phyloP scores from a whole-genome alignment of 2,329 filamentous ascomycete species.

The Orbilia javanica region DNA sequence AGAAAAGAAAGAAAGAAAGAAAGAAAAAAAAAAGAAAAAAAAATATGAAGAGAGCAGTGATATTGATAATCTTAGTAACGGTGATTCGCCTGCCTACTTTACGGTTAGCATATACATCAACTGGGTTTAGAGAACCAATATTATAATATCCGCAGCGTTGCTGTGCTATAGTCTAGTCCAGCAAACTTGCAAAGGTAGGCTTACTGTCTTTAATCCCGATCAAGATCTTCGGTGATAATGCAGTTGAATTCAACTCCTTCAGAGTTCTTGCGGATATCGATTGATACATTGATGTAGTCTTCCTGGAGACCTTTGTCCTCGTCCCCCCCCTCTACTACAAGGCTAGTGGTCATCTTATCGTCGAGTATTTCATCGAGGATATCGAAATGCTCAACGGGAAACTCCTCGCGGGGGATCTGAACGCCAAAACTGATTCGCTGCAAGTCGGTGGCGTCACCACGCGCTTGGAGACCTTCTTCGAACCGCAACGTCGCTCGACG shows the following conservation, averaged over 20 bases:
- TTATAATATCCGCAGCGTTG: no score
- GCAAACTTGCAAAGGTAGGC: no score
- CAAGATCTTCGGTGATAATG: conserved; percentile 12
- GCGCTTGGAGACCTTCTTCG: conserved; percentile 4
- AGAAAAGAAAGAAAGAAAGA: no score
- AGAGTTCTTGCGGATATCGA: background rate
- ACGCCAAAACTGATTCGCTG: background rate
- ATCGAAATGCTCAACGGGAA: conserved; percentile 3
- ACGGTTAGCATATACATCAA: no score
- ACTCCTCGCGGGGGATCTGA: background rate
- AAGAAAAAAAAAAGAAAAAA: no score
- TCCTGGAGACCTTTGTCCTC: conserved; percentile 27
- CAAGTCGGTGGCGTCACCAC: conserved; percentile 8
- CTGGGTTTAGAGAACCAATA: no score
- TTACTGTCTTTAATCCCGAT: background rate
- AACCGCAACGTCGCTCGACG: conserved; percentile 4
- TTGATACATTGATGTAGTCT: conserved; percentile 37
- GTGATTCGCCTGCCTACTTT: no score
- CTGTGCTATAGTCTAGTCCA: no score
- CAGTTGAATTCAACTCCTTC: conserved; percentile 9
- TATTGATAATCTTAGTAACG: no score
- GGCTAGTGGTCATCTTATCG: conserved; percentile 30
- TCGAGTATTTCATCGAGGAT: background rate
- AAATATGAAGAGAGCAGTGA: no score
- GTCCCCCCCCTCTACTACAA: conserved; percentile 34